Base-by-base conservation (phyloP, 441 rosid genomes). In the Adansonia rubrostipa region DNA sequence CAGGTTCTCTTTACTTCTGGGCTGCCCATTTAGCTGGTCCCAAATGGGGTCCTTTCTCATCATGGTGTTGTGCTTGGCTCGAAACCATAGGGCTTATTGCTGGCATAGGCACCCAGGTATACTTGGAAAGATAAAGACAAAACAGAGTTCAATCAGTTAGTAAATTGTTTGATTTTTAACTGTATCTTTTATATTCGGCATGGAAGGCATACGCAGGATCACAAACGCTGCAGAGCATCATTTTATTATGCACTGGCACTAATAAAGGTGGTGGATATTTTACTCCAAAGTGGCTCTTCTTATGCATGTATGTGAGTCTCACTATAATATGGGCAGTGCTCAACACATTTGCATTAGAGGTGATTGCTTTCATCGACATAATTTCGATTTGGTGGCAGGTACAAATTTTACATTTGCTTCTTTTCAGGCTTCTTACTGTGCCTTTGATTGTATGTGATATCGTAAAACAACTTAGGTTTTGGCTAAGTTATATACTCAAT, bases 361-460 rank as follows among this genome's bases (percentile, higher is more conserved):
- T 91, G 45, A 82, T 91, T 76, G 94, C 94, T 58, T 77, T 86
- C 77, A 76, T 91, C 62, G 88, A 82, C 83, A 72, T 88, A 1
- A 85, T 91, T 73, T 91, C 92, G 33, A 84, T 91, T 0, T 89
- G 90, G 91, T 91, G 94, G 94, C 94, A 91, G 92, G 94, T 88
- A 79, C 33, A 20, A 40, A 8, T 36, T 63, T 1, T 58, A 64
- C 11, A 11, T 51, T 61, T 63, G 11, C 73, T 42, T 44, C 20
- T 9, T 42, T 45, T 72, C 2, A 33, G 53, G 40, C 58, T 72
- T 33, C 63, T 15, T 72, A 3, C 20, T 28, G 14, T 71, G 62
- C 15, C 24, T 7, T 57, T n/a, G 8, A 15, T 17, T 15, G 20
- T 54, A 54, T 54, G 60, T 54, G 20, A 1, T 10, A 3, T 50